Percentiles rank a stretch among this genome's conserved stretches.
Evolutionary conservation across 768 basidiomycete species (phyloP).

Genomic region (Lactifluus hygrophoroides): DNA sequence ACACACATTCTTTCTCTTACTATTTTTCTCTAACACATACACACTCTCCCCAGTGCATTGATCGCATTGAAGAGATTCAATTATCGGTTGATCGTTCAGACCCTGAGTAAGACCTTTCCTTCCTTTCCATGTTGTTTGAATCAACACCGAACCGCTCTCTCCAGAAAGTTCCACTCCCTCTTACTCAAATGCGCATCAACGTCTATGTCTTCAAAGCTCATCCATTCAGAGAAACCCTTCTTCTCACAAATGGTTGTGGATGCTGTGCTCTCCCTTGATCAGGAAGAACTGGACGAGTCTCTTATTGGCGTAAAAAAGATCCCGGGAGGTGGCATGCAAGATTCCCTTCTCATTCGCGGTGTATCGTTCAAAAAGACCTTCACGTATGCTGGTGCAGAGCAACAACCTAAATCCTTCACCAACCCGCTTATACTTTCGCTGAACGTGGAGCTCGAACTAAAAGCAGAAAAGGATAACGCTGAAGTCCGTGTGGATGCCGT

Average conservation of each 20-base stretch:
- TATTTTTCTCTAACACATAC: constrained; percentile 1
- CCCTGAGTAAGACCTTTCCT: constrained; percentile 58
- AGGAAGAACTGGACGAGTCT: constrained; percentile 88
- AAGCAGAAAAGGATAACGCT: constrained; percentile 99
- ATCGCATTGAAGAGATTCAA: constrained; percentile 84
- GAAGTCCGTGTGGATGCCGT: constrained; percentile 96
- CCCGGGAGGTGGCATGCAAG: constrained; percentile 95
- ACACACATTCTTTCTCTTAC: constrained; percentile 12
- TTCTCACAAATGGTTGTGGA: constrained; percentile 99
- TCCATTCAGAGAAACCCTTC: constrained; percentile 97
- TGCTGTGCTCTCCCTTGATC: constrained; percentile 88
- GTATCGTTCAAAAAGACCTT: constrained; percentile 99
- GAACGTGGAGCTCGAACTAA: constrained; percentile 97
- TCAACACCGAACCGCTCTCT: neutral
- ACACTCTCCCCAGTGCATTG: constrained; percentile 50
- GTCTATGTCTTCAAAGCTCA: constrained; percentile 99
- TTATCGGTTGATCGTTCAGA: constrained; percentile 83
- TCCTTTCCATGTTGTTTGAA: neutral
- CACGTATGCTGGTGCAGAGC: constrained; percentile 97
- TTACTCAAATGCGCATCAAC: constrained; percentile 95
- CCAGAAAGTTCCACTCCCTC: constrained; percentile 85
- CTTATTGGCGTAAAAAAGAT: constrained; percentile 98
- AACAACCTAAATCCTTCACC: constrained; percentile 90
- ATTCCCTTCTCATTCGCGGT: constrained; percentile 80
- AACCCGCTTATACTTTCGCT: constrained; percentile 87